Evolutionary conservation across 2,329 filamentous ascomycete genomes (phyloP).

Genomic region (Epichloe sp.): DNA sequence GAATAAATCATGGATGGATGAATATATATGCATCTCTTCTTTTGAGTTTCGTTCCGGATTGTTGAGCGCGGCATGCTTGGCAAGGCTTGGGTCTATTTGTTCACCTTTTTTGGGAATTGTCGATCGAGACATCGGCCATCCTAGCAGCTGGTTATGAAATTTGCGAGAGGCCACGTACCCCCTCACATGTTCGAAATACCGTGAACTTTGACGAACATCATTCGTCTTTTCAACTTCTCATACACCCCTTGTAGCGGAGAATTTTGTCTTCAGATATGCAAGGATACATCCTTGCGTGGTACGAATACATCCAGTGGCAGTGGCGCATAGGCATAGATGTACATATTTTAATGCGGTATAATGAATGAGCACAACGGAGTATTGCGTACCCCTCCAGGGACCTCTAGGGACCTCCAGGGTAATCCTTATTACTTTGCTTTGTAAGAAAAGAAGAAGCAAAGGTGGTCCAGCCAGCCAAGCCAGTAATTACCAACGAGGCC

Average conservation of each 20-base stretch:
- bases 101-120: background rate
- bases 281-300: no score
- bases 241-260: no score
- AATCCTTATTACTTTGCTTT: no score
- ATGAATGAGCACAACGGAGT: no score
- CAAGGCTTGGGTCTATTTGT: background rate
- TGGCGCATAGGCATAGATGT: no score
- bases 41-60: background rate
- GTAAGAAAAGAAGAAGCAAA: no score
- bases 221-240: no score
- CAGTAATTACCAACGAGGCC: background rate
- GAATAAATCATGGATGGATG: background rate
- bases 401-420: no score
- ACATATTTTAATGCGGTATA: no score
- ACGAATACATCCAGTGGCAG: no score
- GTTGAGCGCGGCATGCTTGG: background rate
- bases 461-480: background rate
- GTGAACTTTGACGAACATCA: background rate
- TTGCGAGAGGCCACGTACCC: background rate
- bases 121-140: background rate
- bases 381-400: no score
- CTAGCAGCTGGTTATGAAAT: background rate
- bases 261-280: no score
- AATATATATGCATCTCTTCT: background rate
- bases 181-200: background rate